Evolutionary conservation across 1,139 yeast species (phyloP), one percentile per base, ranked within the genome.

Genomic region (Suzukiozyma palmioleophila): DNA sequence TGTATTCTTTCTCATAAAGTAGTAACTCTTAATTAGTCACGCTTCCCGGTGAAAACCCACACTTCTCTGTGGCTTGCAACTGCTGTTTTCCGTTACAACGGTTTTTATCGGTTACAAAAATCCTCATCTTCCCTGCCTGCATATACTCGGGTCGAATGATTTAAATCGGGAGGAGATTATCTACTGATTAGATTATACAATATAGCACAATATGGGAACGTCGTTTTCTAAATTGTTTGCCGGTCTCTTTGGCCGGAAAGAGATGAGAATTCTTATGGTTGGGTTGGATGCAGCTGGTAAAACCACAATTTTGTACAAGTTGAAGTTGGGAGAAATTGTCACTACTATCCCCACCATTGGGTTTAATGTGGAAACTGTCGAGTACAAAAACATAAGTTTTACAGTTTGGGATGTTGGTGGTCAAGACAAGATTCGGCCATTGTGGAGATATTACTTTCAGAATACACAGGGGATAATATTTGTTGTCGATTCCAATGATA

Each of bases 381-480:
- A 64, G 45, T 64, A 64, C 52, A 64, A 64, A 49, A 64, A 64
- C 50, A 64, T 64, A 47, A 56, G 66, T 22, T 64, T 64, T 44
- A 64, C 69, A 12, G 69, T 64, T 33, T 64, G 69, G 69, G 69
- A 64, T 53, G 69, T 64, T 39, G 69, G 69, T 60, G 69, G 69
- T 52, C 69, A 64, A 51, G 66, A 62, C 48, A 64, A 63, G 49
- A 64, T 64, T 44, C 53, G 69, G 52, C 69, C 69, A 34, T 62
- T 64, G 48, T 64, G 69, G 69, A 60, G 69, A 54, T 64, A 64
- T 52, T 64, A 64, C 46, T 64, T 60, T 58, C 69, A 64, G 50
- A 64, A 64, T 52, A 64, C 69, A 38, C 69, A 64, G 45, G 69
- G 69, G 38, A 64, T 64, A 47, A 64, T 64, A 39, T 64, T 64